Percentiles rank a stretch among this genome's conserved stretches.
phyloP scores from a whole-genome alignment of 2,329 filamentous ascomycete species.

The Zymoseptoria ardabiliae region DNA sequence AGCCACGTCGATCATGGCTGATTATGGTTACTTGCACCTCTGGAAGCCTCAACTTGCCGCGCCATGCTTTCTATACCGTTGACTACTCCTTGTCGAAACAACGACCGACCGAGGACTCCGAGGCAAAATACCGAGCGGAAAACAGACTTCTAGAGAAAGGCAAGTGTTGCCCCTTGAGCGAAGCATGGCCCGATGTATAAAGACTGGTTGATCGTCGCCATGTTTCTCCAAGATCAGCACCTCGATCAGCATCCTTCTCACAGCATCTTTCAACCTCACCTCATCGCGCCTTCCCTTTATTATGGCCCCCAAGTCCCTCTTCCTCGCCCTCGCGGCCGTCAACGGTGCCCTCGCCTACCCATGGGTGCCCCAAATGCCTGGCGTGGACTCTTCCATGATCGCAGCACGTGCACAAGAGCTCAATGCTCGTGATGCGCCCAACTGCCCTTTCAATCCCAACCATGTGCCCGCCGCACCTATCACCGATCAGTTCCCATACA shows the following conservation, averaged over 20 bases:
- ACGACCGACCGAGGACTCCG: background rate
- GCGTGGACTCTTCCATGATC: slow-evolving; percentile 31
- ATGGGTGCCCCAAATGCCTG: slow-evolving; percentile 31
- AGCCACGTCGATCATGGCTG: background rate
- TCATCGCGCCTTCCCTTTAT: background rate
- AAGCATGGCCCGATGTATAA: background rate
- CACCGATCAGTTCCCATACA: slow-evolving; percentile 32
- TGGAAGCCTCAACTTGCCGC: background rate
- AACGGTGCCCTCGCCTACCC: slow-evolving; percentile 28
- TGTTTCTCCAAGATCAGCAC: background rate
- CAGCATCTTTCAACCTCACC: background rate
- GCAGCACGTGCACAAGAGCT: slow-evolving; percentile 1
- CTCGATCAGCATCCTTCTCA: background rate
- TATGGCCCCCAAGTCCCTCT: slow-evolving; percentile 7
- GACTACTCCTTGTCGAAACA: background rate
- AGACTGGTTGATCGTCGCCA: background rate
- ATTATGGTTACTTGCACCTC: background rate
- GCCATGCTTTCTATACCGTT: background rate
- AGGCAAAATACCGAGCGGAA: background rate
- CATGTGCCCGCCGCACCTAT: slow-evolving; percentile 30
- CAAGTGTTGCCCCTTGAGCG: too few species aligned
- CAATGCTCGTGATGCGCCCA: slow-evolving; percentile 15
- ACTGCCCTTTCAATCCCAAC: slow-evolving; percentile 32
- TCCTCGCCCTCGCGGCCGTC: slow-evolving; percentile 7
- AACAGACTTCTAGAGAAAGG: too few species aligned